Base-by-base conservation (phyloP, 1,139 yeast species). In the Hyphopichia khmerensis region DNA sequence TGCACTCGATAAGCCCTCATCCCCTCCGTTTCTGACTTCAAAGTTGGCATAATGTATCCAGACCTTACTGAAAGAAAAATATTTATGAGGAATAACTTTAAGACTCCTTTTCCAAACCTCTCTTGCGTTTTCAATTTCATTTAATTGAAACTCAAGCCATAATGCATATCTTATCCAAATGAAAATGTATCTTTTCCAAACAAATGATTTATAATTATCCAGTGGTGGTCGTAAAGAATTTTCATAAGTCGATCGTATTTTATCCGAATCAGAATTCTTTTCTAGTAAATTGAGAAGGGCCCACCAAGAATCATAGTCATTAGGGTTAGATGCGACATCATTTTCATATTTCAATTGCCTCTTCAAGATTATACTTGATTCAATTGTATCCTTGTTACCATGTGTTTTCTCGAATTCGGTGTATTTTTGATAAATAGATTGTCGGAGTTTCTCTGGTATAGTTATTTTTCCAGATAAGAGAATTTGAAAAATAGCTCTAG, bases 231-330 rank as follows among this genome's bases (percentile, higher is more conserved):
- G 16, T 3, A 21, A 9, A 8, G 36, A 6, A 18, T 19, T 21
- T 33, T 33, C 68, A 44, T 32, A 64, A 47, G 40, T 26, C 8
- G 33, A 17, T 13, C 32, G 10, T 29, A 36, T 36, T 19, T 24
- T 17, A 3, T 26, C 26, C 16, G 57, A 43, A 30, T 53, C 48
- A 43, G 59, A 60, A 2, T 59, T 50, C 0, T 72, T 65, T 24
- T 65, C 67, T 29, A 80, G 50, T 18, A 87, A 55, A 17, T 75
- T 72, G 2, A 87, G 51, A 51, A 83, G 82, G 0, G 79, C 60
- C 89, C 96, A 89, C 97, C 97, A 90, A 0, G 81, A 66, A 55
- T 86, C 95, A 59, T 80, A 84, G 60, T 88, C 87, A 1, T 49
- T 39, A 0, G 88, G 82, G 44, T 79, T 71, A 5, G 56, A 53